These are phyloP conservation scores for Annona cherimola DNA, from an alignment of 164 flowering plant species.

Conservation along the genomic window DNA sequence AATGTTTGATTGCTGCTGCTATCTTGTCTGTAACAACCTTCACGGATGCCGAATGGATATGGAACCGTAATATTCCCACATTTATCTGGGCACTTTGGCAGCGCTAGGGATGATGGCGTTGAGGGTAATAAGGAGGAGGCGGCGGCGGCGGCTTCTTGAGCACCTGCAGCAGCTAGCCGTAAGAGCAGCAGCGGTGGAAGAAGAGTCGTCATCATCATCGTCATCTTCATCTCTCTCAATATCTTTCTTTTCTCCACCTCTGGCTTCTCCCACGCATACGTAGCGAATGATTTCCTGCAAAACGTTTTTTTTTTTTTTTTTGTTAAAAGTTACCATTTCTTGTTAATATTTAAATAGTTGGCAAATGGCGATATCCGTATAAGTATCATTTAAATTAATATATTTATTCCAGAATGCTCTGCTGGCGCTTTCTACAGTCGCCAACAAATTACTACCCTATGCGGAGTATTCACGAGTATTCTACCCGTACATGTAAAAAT, in stretches of 20 bases:
- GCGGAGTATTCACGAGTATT: no score
- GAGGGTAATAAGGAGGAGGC: background rate
- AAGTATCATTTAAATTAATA: no score
- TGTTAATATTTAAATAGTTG: no score
- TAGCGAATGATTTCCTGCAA: no score
- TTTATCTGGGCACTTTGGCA: slow-evolving; percentile 15
- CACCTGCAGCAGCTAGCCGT: background rate
- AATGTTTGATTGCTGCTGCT: background rate
- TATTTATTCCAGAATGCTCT: no score
- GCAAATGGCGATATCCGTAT: no score
- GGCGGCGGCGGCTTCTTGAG: no score
- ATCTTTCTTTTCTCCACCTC: background rate
- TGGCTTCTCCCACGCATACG: background rate
- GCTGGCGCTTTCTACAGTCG: no score
- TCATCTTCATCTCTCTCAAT: background rate
- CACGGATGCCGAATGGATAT: slow-evolving; percentile 30
- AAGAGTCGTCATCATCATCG: background rate
- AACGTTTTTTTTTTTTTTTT: no score
- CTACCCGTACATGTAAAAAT: no score
- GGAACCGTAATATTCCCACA: slow-evolving; percentile 29
- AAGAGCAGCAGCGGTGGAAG: background rate
- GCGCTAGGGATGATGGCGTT: background rate
- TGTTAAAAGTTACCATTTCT: no score
- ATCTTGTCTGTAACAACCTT: slow-evolving; percentile 9
- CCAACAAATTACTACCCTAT: no score